A percentile compares a stretch with the other conserved stretches of the same genome.
phyloP scores from a whole-genome alignment of 2,329 filamentous ascomycete species.

The Penicillium expansum region DNA sequence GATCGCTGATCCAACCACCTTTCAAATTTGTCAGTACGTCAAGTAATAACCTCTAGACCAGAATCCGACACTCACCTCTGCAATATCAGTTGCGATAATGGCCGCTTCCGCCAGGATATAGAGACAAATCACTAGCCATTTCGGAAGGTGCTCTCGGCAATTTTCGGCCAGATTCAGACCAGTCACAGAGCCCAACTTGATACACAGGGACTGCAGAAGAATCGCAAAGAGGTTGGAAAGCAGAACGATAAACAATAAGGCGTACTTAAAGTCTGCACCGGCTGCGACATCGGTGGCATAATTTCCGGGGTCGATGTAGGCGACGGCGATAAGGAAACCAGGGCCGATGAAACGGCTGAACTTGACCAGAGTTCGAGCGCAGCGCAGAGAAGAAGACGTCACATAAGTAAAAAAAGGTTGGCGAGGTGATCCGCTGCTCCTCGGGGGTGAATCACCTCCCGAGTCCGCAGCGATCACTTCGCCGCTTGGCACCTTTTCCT shows the following conservation, averaged over 20 bases:
- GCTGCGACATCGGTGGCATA: slow-evolving; percentile 51
- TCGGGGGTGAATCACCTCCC: slow-evolving; percentile 30
- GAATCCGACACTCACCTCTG: slow-evolving; percentile 52
- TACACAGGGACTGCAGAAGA: slow-evolving; percentile 48
- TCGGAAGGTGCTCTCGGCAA: slow-evolving; percentile 63
- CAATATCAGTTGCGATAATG: slow-evolving; percentile 70
- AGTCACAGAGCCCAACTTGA: slow-evolving; percentile 66
- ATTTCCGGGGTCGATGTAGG: slow-evolving; percentile 52
- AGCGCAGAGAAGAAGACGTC: slow-evolving; percentile 14
- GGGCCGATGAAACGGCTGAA: slow-evolving; percentile 48
- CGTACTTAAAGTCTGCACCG: slow-evolving; percentile 45
- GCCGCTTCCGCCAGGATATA: slow-evolving; percentile 64
- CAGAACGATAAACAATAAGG: slow-evolving; percentile 48
- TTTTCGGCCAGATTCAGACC: slow-evolving; percentile 66
- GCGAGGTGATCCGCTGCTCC: slow-evolving; percentile 34
- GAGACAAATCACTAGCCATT: slow-evolving; percentile 62
- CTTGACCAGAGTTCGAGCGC: slow-evolving; percentile 36
- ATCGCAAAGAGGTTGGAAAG: slow-evolving; percentile 51
- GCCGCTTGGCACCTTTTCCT: slow-evolving; percentile 25
- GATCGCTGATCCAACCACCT: slow-evolving; percentile 58
- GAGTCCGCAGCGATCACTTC: slow-evolving; percentile 31
- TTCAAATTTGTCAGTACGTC: not conserved
- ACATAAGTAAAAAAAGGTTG: slow-evolving; percentile 24
- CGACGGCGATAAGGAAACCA: slow-evolving; percentile 49
- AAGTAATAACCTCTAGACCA: not conserved